A percentile compares a stretch with the other conserved stretches of the same genome.
These are phyloP conservation scores for Soucietia sequanensis DNA, from an alignment of 805 yeast species.

Conservation along the genomic window DNA sequence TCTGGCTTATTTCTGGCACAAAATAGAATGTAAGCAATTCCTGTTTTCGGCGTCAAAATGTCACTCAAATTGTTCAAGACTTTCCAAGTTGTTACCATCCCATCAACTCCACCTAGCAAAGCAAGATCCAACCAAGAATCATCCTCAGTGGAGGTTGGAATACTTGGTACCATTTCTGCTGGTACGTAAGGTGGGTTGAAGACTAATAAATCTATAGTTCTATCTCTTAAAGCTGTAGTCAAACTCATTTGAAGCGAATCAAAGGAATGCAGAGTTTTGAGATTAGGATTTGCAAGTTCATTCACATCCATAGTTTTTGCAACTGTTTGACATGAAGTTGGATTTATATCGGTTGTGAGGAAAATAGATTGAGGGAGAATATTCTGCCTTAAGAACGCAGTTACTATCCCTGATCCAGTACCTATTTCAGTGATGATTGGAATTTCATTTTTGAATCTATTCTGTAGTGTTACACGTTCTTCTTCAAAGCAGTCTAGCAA, in stretches of 20 bases:
- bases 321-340: constrained; percentile 62
- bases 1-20: constrained; percentile 89
- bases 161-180: constrained; percentile 65
- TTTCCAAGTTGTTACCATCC: constrained; percentile 79
- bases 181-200: constrained; percentile 99
- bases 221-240: constrained; percentile 45
- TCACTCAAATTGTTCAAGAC: constrained; percentile 55
- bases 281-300: constrained; percentile 1
- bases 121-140: constrained; percentile 86
- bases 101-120: constrained; percentile 82
- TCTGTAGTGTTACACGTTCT: constrained; percentile 39
- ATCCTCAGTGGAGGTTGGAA: constrained; percentile 48
- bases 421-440: constrained; percentile 84
- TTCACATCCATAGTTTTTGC: constrained; percentile 21
- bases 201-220: constrained; percentile 65
- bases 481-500: constrained; percentile 77
- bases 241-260: constrained; percentile 55
- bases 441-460: constrained; percentile 10
- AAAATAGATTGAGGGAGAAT: constrained; percentile 52
- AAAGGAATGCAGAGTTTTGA: constrained; percentile 4
- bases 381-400: constrained; percentile 67
- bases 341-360: constrained; percentile 78
- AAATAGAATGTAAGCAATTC: constrained; percentile 84
- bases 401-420: constrained; percentile 86
- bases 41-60: constrained; percentile 49